Percentiles rank a stretch among this genome's conserved stretches.
Conservation (phyloP, 208 protist genomes). For the Tritrichomonas foetus region DNA sequence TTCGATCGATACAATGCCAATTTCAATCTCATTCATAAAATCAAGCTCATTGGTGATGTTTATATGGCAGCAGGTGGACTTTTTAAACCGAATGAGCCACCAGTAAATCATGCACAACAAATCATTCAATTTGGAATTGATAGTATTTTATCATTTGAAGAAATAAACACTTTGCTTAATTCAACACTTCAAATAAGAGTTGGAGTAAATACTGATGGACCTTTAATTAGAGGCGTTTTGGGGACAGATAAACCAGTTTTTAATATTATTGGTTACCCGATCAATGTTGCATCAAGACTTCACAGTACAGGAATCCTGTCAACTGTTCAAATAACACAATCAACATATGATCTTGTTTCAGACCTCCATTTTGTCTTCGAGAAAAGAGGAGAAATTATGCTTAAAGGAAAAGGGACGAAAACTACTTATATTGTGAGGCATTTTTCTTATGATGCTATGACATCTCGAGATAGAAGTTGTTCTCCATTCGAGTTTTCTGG, state of each 20-base stretch:
- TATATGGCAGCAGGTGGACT: not conserved
- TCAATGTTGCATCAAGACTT: not conserved
- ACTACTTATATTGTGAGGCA: not conserved
- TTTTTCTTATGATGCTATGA: too few species aligned
- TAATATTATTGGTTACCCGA: not conserved
- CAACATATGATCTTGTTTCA: not conserved
- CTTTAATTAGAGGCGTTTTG: not conserved
- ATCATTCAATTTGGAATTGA: not conserved
- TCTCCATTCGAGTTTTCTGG: too few species aligned
- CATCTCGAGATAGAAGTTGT: too few species aligned
- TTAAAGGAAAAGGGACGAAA: not conserved
- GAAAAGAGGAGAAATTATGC: not conserved
- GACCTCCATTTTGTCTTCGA: not conserved
- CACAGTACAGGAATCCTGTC: not conserved
- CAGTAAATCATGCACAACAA: not conserved
- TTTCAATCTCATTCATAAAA: not conserved
- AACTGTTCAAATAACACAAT: not conserved
- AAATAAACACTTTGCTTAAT: not conserved
- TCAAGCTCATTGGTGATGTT: too few species aligned
- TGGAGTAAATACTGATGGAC: not conserved
- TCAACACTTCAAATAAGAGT: not conserved
- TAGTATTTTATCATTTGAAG: not conserved
- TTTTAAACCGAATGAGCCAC: not conserved
- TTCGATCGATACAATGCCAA: not conserved
- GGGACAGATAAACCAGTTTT: not conserved